Evolutionary conservation across 306 rosid genomes (phyloP).

Genomic region (Cucurbita argyrosperma): DNA sequence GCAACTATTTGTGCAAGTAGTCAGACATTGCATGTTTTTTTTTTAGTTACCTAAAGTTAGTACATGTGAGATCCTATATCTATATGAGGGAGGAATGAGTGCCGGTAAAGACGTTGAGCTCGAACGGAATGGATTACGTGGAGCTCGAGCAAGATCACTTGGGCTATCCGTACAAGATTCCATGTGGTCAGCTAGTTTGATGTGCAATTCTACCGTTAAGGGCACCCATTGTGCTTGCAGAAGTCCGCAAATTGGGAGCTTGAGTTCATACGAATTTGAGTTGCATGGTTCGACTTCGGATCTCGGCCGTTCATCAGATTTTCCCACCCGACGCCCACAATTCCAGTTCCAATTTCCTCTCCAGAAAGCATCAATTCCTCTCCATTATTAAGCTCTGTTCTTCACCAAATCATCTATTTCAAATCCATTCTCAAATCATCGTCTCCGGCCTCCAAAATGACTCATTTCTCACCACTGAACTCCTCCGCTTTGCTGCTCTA

Average conservation of each 20-base stretch:
- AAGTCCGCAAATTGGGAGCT: neutral
- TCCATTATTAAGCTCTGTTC: conserved; percentile 28
- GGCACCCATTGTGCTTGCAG: too few species aligned
- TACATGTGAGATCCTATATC: too few species aligned
- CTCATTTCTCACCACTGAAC: conserved; percentile 34
- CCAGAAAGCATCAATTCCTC: conserved; percentile 39
- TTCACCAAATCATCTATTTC: conserved; percentile 38
- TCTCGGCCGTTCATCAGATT: conserved; percentile 5
- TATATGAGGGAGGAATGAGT: too few species aligned
- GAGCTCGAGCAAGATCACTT: too few species aligned
- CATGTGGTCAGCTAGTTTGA: too few species aligned
- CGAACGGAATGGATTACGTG: too few species aligned
- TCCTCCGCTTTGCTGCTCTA: conserved; percentile 40
- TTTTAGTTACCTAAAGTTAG: too few species aligned
- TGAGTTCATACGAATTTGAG: neutral
- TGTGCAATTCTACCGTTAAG: too few species aligned
- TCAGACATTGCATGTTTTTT: too few species aligned
- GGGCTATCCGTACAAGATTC: too few species aligned
- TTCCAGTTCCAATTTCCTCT: conserved; percentile 6
- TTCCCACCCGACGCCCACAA: neutral
- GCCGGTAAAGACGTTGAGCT: too few species aligned
- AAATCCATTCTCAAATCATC: conserved; percentile 54
- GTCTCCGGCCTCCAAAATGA: conserved; percentile 38
- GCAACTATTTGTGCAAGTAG: too few species aligned
- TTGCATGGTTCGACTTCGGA: conserved; percentile 34